Conservation (phyloP, 2,329 filamentous ascomycete genomes). For the Nemania sp. region DNA sequence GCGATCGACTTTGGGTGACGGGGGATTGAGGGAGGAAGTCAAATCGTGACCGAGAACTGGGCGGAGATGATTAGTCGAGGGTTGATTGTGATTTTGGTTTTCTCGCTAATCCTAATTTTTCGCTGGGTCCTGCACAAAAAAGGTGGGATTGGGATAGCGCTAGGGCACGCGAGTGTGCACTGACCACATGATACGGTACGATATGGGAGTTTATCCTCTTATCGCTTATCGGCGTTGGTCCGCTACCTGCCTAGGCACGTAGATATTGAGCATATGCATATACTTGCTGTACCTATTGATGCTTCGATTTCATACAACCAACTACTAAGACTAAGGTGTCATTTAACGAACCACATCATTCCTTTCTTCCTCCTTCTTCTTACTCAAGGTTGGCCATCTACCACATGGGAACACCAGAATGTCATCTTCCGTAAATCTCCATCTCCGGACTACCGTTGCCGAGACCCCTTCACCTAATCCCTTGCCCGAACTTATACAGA, state of each 20-base stretch:
- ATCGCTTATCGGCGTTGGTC: constrained; percentile 7
- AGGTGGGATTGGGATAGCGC: constrained; percentile 43
- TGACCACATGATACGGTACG: constrained; percentile 32
- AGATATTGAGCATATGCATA: too few relatives aligned
- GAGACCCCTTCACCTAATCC: constrained; percentile 58
- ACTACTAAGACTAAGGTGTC: neutral
- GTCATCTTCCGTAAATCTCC: constrained; percentile 56
- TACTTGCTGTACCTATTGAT: too few relatives aligned
- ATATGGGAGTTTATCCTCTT: neutral
- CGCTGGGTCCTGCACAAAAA: constrained; percentile 41
- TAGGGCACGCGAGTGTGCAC: constrained; percentile 47
- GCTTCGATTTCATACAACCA: too few relatives aligned
- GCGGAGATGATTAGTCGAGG: constrained; percentile 43
- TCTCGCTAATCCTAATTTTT: constrained; percentile 51
- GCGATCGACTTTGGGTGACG: constrained; percentile 50
- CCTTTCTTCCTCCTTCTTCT: neutral
- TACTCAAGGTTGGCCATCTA: neutral
- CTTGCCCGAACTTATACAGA: constrained; percentile 85
- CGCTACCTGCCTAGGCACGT: neutral
- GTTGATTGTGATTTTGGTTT: constrained; percentile 46
- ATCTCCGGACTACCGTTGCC: constrained; percentile 52
- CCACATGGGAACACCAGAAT: constrained; percentile 36
- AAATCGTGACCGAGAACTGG: constrained; percentile 44
- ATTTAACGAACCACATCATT: neutral
- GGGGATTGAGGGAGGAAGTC: constrained; percentile 49